These are phyloP conservation scores for Penicillium sclerotigenum DNA, from an alignment of 2,329 filamentous ascomycete species.

Conservation along the genomic window DNA sequence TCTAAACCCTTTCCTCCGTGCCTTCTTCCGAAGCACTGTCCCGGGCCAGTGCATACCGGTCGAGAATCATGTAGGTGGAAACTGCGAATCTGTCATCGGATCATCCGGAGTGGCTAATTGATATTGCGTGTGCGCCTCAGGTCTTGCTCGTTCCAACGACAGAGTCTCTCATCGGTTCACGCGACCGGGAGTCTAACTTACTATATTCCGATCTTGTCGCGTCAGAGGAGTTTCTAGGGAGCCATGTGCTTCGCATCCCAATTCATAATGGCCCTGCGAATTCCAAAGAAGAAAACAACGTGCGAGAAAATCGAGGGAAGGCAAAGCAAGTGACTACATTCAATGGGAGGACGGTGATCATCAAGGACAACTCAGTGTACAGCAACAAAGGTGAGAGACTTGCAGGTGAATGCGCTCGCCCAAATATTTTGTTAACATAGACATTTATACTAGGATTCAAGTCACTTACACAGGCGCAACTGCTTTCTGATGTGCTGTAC, in stretches of 20 bases:
- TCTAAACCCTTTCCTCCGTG: constrained; percentile 96
- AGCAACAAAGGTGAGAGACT: constrained; percentile 81
- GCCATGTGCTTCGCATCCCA: constrained; percentile 89
- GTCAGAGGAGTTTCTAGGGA: constrained; percentile 91
- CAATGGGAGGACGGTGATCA: constrained; percentile 87
- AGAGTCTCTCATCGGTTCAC: constrained; percentile 81
- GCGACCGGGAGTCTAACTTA: constrained; percentile 79
- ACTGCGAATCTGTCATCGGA: constrained; percentile 10
- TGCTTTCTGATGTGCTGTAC: constrained; percentile 80
- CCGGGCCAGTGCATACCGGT: constrained; percentile 86
- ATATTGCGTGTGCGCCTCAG: constrained; percentile 34
- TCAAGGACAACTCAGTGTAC: constrained; percentile 90
- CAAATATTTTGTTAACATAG: constrained; percentile 15
- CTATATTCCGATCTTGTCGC: constrained; percentile 75
- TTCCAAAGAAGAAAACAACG: constrained; percentile 57
- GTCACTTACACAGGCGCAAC: constrained; percentile 79
- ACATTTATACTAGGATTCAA: constrained; percentile 68
- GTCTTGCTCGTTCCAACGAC: constrained; percentile 91
- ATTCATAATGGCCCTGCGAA: constrained; percentile 47
- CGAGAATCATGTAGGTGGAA: constrained; percentile 68
- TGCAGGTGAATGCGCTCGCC: neutral
- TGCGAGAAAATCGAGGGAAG: constrained; percentile 86
- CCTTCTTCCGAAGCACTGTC: constrained; percentile 96
- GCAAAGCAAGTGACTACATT: constrained; percentile 90
- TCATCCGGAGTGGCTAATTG: constrained; percentile 13